These are phyloP conservation scores for Spatholobus suberectus DNA, from an alignment of 306 rosid species.

Conservation along the genomic window DNA sequence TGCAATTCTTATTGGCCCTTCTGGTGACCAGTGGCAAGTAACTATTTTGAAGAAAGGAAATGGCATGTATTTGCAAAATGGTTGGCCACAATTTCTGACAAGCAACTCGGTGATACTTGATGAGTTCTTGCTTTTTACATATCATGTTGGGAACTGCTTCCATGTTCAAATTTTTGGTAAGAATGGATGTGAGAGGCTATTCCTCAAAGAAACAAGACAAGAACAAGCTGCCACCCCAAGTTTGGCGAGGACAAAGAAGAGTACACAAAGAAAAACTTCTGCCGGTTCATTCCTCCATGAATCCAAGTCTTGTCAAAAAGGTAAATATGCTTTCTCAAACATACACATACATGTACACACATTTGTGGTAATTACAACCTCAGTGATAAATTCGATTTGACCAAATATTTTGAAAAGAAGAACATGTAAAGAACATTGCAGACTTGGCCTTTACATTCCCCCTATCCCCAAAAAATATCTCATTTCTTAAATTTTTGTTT, in stretches of 20 bases:
- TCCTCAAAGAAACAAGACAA: not conserved
- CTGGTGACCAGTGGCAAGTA: constrained; percentile 33
- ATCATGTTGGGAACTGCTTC: constrained; percentile 21
- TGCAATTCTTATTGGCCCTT: constrained; percentile 31
- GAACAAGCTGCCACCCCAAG: not conserved
- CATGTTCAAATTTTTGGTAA: constrained; percentile 26
- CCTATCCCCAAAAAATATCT: not conserved
- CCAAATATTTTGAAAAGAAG: not conserved
- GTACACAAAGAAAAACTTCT: not conserved
- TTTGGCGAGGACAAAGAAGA: not conserved
- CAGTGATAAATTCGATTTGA: not conserved
- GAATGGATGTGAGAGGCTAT: constrained; percentile 33
- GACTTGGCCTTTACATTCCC: not conserved
- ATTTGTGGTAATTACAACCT: not conserved
- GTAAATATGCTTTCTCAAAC: not conserved
- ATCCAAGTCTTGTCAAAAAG: not conserved
- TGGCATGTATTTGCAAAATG: not conserved
- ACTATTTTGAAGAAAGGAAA: constrained; percentile 30
- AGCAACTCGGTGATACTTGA: not conserved
- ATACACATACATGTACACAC: not conserved
- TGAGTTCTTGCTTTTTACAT: constrained; percentile 37
- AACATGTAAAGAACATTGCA: not conserved
- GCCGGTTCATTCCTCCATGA: not conserved
- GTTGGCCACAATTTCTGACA: constrained; percentile 38
- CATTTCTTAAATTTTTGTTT: not conserved